Evolutionary conservation across 208 protist species (phyloP).

Genomic region (Naegleria gruberi): DNA sequence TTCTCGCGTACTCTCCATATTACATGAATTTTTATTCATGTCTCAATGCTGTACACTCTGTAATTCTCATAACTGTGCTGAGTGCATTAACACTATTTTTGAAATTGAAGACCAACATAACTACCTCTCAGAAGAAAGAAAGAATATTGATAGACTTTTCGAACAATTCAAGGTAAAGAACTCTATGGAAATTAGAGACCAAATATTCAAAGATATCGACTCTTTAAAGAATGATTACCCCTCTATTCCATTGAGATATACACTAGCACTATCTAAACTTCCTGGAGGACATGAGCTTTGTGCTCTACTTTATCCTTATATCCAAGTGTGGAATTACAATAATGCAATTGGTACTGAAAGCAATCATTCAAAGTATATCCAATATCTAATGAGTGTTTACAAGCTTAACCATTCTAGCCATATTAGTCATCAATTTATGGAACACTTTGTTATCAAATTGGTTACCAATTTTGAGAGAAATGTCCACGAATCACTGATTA

Average conservation of each 20-base stretch:
- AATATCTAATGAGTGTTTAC: neutral
- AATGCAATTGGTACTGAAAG: neutral
- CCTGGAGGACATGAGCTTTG: neutral
- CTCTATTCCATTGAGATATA: neutral
- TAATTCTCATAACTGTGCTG: neutral
- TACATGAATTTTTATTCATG: neutral
- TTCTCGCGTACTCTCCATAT: neutral
- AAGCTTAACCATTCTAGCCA: neutral
- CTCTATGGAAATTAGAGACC: neutral
- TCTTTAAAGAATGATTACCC: neutral
- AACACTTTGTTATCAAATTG: neutral
- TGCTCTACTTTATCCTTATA: neutral
- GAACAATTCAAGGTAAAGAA: neutral
- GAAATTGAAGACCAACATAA: neutral
- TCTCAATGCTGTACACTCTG: neutral
- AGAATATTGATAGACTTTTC: neutral
- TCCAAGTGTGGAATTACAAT: neutral
- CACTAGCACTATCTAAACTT: neutral
- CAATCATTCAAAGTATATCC: neutral
- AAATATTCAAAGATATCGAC: neutral
- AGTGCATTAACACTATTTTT: neutral
- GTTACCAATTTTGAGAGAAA: neutral
- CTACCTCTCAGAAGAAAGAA: neutral
- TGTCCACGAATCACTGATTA: neutral
- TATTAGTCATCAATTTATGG: neutral